A percentile compares a stretch with the other conserved stretches of the same genome.
phyloP scores from a whole-genome alignment of 2,329 filamentous ascomycete genomes.

The Emmonsiellopsis sp. region DNA sequence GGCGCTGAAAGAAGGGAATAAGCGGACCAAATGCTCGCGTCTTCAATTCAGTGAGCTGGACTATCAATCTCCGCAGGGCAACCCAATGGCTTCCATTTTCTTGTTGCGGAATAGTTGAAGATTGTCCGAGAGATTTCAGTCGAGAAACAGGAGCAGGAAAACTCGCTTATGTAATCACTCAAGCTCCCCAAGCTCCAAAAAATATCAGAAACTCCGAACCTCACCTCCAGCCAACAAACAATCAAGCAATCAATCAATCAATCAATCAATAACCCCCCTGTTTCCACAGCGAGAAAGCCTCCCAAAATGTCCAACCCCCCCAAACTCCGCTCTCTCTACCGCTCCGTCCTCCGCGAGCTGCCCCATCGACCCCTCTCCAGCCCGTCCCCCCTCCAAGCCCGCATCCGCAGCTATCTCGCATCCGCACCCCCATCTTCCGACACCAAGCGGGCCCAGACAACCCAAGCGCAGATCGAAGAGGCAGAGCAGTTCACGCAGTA shows the following conservation, averaged over 20 bases:
- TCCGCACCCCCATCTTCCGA: slow-evolving; percentile 21
- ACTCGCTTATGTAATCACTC: background rate
- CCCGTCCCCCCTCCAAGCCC: slow-evolving; percentile 61
- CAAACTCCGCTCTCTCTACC: slow-evolving; percentile 67
- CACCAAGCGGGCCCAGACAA: slow-evolving; percentile 13
- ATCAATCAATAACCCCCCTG: background rate
- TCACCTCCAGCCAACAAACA: background rate
- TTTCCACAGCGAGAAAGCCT: too few species aligned
- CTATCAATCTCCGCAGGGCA: background rate
- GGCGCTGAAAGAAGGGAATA: background rate
- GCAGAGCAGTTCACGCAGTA: slow-evolving; percentile 76
- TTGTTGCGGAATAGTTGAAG: background rate
- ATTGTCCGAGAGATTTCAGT: background rate
- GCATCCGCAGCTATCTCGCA: slow-evolving; percentile 57
- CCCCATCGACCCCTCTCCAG: slow-evolving; percentile 57
- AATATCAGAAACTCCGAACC: background rate
- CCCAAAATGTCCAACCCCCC: slow-evolving; percentile 18
- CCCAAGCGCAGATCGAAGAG: slow-evolving; percentile 38
- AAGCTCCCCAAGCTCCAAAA: background rate
- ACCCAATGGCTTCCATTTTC: background rate
- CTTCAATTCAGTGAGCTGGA: background rate
- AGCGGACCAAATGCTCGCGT: background rate
- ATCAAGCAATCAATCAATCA: background rate
- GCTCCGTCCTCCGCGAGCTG: slow-evolving; percentile 78
- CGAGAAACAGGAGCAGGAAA: background rate